These are phyloP conservation scores for Forsythia viridissima DNA, from an alignment of 257 asterid species.

Conservation along the genomic window DNA sequence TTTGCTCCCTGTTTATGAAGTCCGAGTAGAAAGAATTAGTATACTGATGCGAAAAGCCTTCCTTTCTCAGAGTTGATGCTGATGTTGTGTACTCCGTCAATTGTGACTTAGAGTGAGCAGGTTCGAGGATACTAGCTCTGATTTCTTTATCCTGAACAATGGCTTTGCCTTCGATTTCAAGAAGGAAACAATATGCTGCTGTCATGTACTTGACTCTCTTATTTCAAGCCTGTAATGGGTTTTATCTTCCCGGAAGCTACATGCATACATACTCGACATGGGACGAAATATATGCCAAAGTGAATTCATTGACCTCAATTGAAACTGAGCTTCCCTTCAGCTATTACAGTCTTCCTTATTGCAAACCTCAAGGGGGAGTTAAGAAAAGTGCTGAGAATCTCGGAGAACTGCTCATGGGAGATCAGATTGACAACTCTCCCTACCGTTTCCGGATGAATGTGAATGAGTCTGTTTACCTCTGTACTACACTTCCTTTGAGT, in stretches of 20 bases:
- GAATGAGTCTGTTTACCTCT: conserved; percentile 42
- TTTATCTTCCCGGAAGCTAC: conserved; percentile 50
- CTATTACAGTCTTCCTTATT: conserved; percentile 46
- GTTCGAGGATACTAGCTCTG: conserved; percentile 11
- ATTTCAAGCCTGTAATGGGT: conserved; percentile 34
- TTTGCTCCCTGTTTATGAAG: neutral
- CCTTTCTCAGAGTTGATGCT: neutral
- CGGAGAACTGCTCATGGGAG: conserved; percentile 49
- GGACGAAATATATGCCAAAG: conserved; percentile 32
- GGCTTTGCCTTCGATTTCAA: conserved; percentile 40
- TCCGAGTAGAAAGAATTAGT: neutral
- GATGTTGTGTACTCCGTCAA: neutral
- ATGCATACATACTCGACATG: conserved; percentile 33
- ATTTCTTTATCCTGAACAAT: conserved; percentile 33
- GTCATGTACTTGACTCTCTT: conserved; percentile 33
- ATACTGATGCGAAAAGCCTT: neutral
- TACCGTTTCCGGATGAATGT: conserved; percentile 41
- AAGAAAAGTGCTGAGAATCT: conserved; percentile 53
- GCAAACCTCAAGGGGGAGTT: conserved; percentile 39
- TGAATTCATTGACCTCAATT: conserved; percentile 49
- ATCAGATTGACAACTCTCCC: conserved; percentile 47
- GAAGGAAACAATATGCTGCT: conserved; percentile 31
- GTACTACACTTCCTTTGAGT: conserved; percentile 38
- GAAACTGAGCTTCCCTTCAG: conserved; percentile 47
- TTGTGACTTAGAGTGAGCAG: conserved; percentile 24